Evolutionary conservation across 2,329 filamentous ascomycete species (phyloP).

Genomic region (Aspergillus quadrilineatus): DNA sequence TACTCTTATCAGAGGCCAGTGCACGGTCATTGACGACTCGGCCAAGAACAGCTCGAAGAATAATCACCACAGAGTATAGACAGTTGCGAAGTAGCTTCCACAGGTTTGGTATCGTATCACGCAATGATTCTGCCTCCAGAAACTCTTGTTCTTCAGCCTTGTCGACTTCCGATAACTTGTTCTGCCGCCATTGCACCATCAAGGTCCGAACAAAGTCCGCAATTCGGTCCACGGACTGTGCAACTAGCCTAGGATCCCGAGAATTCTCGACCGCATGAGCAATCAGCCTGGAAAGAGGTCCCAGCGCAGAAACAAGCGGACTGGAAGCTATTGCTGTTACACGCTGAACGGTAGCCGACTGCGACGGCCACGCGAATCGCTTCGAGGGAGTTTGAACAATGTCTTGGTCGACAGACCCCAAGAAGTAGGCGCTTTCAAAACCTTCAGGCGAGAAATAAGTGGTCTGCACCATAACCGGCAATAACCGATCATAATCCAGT

Average conservation of each 20-base stretch:
- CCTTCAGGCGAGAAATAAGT: slow-evolving; percentile 70
- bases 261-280: slow-evolving; percentile 62
- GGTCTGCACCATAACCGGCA: slow-evolving; percentile 68
- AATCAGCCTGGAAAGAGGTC: slow-evolving; percentile 62
- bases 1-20: slow-evolving; percentile 55
- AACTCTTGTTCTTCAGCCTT: slow-evolving; percentile 62
- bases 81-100: slow-evolving; percentile 74
- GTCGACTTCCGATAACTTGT: slow-evolving; percentile 72
- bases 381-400: slow-evolving; percentile 55
- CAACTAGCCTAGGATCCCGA: slow-evolving; percentile 44
- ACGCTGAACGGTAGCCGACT: slow-evolving; percentile 58
- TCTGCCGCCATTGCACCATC: slow-evolving; percentile 70
- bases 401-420: slow-evolving; percentile 68
- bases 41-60: slow-evolving; percentile 71
- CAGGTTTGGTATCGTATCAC: slow-evolving; percentile 66
- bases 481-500: slow-evolving; percentile 66
- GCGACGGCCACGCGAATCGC: slow-evolving; percentile 65
- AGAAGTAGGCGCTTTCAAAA: slow-evolving; percentile 72
- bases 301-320: slow-evolving; percentile 61
- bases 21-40: slow-evolving; percentile 59
- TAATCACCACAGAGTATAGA: slow-evolving; percentile 71
- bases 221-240: slow-evolving; percentile 58
- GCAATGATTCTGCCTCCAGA: slow-evolving; percentile 64
- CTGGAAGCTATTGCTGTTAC: slow-evolving; percentile 57
- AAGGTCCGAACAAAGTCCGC: slow-evolving; percentile 66